Evolutionary conservation across 148 eudicot genomes (phyloP), one percentile per base, ranked within the genome.

Genomic region (Rhododendron simsii): DNA sequence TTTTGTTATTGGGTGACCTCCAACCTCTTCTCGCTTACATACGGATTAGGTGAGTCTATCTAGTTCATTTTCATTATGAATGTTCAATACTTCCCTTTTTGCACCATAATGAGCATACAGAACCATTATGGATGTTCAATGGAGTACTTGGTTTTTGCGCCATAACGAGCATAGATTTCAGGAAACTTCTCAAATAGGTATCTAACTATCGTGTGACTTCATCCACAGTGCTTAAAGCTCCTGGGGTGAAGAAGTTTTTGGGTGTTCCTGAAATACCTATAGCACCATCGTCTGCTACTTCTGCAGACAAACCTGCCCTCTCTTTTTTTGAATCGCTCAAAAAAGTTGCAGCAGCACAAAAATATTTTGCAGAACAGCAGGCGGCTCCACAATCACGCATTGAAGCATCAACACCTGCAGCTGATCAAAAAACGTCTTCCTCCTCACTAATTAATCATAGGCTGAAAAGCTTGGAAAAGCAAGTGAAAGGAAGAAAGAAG

Each of bases 1-100:
- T 97, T 95, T 86, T 97, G 94, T 85, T 97, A 97, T 84, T 97
- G 99, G 99, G 86, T 97, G 81, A 95, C 99, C 78, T 92, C 99
- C 45, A 97, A 95, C 91, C 20, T 94, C 16, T 97, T 95, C 91
- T 95, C 98, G 23, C 96, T 97, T 74, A 80, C 90, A 10, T 97
- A 97, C 82, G 98, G 98, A 86, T 71, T 91, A 80, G 95, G 99
- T 94, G 85, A 89, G 95, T 87, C 80, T 81, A 87, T 87, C 21
- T 13, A 69, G 55, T n/a, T 45, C 51, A n/a, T n/a, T 81, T 35
- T 39, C 76, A 14, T 71, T n/a, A 12, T 39, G 67, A 13, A 78
- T 81, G 65, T 23, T 55, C 80, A 45, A 16, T 83, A 81, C 83
- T 47, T 9, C 21, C 39, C 47, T n/a, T 26, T 83, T 35, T 26